phyloP scores from a whole-genome alignment of 345 rosid genomes.

The Murraya koenigii region DNA sequence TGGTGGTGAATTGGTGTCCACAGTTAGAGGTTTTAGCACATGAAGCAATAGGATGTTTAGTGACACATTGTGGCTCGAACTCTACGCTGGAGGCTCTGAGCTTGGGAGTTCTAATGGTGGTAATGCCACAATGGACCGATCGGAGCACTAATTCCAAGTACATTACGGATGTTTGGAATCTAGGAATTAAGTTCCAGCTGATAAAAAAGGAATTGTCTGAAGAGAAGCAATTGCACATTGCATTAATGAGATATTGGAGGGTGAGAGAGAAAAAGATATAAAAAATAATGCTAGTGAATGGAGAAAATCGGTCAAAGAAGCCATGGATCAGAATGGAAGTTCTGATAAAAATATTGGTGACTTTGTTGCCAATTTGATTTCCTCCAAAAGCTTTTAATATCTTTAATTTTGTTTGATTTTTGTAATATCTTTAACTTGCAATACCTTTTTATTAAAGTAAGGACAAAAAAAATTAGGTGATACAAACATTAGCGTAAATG shows the following conservation, averaged over 20 bases:
- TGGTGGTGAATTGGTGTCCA: slow-evolving; percentile 51
- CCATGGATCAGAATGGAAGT: slow-evolving; percentile 31
- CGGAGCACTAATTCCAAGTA: slow-evolving; percentile 32
- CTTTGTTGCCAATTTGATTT: slow-evolving; percentile 26
- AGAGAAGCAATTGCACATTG: slow-evolving; percentile 48
- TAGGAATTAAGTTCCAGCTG: slow-evolving; percentile 27
- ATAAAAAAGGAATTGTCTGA: slow-evolving; percentile 27
- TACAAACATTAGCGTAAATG: no score
- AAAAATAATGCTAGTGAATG: slow-evolving; percentile 42
- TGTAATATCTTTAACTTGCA: no score
- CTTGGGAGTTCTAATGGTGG: slow-evolving; percentile 27
- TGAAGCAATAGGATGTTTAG: slow-evolving; percentile 39
- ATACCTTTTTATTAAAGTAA: no score
- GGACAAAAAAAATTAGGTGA: no score
- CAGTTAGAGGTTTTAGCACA: slow-evolving; percentile 51
- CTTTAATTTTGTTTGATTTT: not conserved
- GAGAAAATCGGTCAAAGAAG: slow-evolving; percentile 36
- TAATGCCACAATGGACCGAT: slow-evolving; percentile 29
- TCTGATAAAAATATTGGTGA: slow-evolving; percentile 44
- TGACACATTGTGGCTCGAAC: slow-evolving; percentile 61
- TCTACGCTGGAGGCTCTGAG: slow-evolving; percentile 26
- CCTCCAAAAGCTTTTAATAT: not conserved
- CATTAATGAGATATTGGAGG: slow-evolving; percentile 51
- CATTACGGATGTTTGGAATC: slow-evolving; percentile 40
- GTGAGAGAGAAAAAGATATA: slow-evolving; percentile 36